Percentiles rank a stretch among this genome's conserved stretches.
These are phyloP conservation scores for Gossypium sturtianum DNA, from an alignment of 345 rosid genomes.

Conservation along the genomic window DNA sequence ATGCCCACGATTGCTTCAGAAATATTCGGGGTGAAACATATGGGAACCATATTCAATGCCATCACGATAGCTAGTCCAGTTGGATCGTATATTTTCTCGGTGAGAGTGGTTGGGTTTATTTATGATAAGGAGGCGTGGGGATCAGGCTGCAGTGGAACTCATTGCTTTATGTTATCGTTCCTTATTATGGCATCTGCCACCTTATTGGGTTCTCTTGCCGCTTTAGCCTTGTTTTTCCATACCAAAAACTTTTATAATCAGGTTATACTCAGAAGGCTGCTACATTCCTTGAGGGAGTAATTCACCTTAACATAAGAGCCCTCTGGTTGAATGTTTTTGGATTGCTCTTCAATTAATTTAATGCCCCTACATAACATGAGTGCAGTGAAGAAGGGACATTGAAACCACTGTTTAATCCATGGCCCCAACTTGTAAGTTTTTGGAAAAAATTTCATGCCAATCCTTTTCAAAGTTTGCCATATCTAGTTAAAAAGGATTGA, in stretches of 20 bases:
- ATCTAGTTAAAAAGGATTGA: too few relatives aligned
- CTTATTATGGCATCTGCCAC: constrained; percentile 40
- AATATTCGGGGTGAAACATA: constrained; percentile 39
- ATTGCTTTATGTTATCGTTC: constrained; percentile 45
- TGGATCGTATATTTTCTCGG: constrained; percentile 51
- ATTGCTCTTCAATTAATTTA: not conserved
- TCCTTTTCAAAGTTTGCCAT: too few relatives aligned
- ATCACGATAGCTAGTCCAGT: constrained; percentile 46
- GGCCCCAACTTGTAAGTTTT: too few relatives aligned
- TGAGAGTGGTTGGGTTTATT: constrained; percentile 39
- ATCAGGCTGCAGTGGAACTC: constrained; percentile 30
- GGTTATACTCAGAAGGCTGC: constrained; percentile 27
- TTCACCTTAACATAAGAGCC: not conserved
- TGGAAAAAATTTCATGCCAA: too few relatives aligned
- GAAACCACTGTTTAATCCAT: too few relatives aligned
- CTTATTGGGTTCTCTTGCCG: constrained; percentile 36
- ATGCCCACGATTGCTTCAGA: constrained; percentile 48
- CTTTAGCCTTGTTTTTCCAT: constrained; percentile 32
- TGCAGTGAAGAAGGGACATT: too few relatives aligned
- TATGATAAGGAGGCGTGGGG: constrained; percentile 41
- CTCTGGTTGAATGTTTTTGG: not conserved
- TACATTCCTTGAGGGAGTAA: constrained; percentile 11
- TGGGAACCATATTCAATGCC: constrained; percentile 51
- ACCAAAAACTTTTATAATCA: constrained; percentile 30
- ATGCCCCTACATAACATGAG: too few relatives aligned